Percentiles rank a stretch among this genome's conserved stretches.
Evolutionary conservation across 768 basidiomycete genomes (phyloP).

Genomic region (Mycena vitilis): DNA sequence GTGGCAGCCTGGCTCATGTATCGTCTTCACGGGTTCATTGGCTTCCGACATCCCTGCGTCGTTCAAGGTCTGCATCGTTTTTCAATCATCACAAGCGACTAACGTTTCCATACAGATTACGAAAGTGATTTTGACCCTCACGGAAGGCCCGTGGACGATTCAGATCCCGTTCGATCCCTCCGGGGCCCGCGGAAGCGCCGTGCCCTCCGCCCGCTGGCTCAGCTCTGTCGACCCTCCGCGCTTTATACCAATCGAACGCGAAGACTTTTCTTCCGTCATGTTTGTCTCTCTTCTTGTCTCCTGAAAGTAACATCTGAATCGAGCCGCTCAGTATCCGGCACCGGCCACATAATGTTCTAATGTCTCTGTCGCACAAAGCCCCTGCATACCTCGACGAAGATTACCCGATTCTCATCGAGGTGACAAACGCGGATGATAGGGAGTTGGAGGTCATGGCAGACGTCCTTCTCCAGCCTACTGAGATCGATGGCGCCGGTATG

Average conservation of each 20-base stretch:
- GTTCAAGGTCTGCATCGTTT: constrained; percentile 61
- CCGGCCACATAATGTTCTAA: constrained; percentile 66
- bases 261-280: constrained; percentile 59
- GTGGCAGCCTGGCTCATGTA: constrained; percentile 65
- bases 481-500: constrained; percentile 78
- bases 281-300: constrained; percentile 46
- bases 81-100: constrained; percentile 10
- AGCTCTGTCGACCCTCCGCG: constrained; percentile 62
- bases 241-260: constrained; percentile 64
- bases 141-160: constrained; percentile 75
- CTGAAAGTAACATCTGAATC: constrained; percentile 11
- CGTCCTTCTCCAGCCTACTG: constrained; percentile 83
- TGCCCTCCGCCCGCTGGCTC: constrained; percentile 64
- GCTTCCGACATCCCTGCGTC: constrained; percentile 60
- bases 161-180: constrained; percentile 67
- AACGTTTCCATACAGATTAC: constrained; percentile 52
- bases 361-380: constrained; percentile 67
- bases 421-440: constrained; percentile 78
- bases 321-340: constrained; percentile 63
- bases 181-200: constrained; percentile 47
- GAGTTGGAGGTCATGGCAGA: constrained; percentile 78
- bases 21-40: constrained; percentile 74
- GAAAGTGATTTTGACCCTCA: constrained; percentile 62
- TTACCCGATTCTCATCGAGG: constrained; percentile 76
- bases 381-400: constrained; percentile 87